These are phyloP conservation scores for Eucalyptus pauciflora DNA, from an alignment of 345 rosid species.

Conservation along the genomic window DNA sequence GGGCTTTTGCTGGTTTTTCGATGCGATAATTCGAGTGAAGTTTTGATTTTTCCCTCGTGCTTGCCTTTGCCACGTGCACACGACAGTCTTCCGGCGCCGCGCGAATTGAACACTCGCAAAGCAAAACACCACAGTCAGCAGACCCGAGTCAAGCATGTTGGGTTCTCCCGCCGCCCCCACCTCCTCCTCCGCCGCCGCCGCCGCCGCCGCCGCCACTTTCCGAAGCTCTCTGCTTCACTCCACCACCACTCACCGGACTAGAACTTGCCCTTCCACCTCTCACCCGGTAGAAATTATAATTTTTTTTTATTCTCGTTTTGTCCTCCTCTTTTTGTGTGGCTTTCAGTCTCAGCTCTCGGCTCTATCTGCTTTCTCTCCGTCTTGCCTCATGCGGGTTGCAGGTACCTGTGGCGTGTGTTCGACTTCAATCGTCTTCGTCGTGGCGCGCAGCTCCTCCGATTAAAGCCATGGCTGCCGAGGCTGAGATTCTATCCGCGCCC, in stretches of 20 bases:
- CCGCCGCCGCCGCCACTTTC: not conserved
- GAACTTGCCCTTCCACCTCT: not conserved
- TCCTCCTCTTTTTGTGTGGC: not conserved
- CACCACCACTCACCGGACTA: not conserved
- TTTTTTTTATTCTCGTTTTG: not conserved
- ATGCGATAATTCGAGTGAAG: too few species aligned
- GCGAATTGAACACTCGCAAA: too few species aligned
- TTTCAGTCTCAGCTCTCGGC: not conserved
- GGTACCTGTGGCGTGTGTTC: not conserved
- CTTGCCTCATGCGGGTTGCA: not conserved
- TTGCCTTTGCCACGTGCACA: too few species aligned
- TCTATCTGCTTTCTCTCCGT: not conserved
- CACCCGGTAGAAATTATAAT: not conserved
- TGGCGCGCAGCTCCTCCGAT: not conserved
- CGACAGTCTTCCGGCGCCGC: too few species aligned
- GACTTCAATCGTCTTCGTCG: not conserved
- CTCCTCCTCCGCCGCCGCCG: not conserved
- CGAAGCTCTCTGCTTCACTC: not conserved
- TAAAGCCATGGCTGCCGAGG: not conserved
- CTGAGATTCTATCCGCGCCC: not conserved
- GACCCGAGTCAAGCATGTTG: not conserved
- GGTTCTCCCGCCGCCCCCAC: not conserved
- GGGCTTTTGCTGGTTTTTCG: too few species aligned
- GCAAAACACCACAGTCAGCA: not conserved
- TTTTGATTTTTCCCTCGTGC: too few species aligned